These are phyloP conservation scores for Nakaseomyces kungkrabaensis DNA, from an alignment of 1,139 yeast species.

Conservation along the genomic window DNA sequence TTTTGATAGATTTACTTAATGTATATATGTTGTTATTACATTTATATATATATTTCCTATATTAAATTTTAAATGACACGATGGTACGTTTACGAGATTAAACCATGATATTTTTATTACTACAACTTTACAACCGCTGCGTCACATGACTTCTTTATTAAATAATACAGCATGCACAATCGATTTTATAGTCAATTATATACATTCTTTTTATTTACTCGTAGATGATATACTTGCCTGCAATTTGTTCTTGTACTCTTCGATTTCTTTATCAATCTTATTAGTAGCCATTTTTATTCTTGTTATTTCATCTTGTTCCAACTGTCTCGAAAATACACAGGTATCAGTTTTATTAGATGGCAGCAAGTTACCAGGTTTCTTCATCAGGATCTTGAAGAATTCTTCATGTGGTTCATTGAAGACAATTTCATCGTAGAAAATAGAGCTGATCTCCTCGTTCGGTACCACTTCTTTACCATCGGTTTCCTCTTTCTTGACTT, in stretches of 20 bases:
- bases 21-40: too few relatives aligned
- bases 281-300: slow-evolving; percentile 58
- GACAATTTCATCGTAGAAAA: slow-evolving; percentile 81
- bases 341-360: slow-evolving; percentile 48
- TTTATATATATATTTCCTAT: not conserved
- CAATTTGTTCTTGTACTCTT: slow-evolving; percentile 37
- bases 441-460: slow-evolving; percentile 46
- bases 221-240: not conserved
- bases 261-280: slow-evolving; percentile 50
- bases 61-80: not conserved
- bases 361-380: slow-evolving; percentile 62
- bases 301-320: slow-evolving; percentile 72
- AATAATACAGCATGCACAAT: too few relatives aligned
- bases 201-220: not conserved
- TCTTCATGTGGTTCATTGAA: slow-evolving; percentile 93
- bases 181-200: too few relatives aligned
- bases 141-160: too few relatives aligned
- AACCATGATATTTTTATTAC: too few relatives aligned
- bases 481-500: slow-evolving; percentile 7
- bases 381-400: slow-evolving; percentile 63
- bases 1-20: not conserved
- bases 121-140: too few relatives aligned
- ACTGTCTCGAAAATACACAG: slow-evolving; percentile 39
- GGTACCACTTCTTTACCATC: slow-evolving; percentile 14
- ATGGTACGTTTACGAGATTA: too few relatives aligned